These are phyloP conservation scores for Fragaria vesca DNA, from an alignment of 306 rosid genomes.

Conservation along the genomic window DNA sequence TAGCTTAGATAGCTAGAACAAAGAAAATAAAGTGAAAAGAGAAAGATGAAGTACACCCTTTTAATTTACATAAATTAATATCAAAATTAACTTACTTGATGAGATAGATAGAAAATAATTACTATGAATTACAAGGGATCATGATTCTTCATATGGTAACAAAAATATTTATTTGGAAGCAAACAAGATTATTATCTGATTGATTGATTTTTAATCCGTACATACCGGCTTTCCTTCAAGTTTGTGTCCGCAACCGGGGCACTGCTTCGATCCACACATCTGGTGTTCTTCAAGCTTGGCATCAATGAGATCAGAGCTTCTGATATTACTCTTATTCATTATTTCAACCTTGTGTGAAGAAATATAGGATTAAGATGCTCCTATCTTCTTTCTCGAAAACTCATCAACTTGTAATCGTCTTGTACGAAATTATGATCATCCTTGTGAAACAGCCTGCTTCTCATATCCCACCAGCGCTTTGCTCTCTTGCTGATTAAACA, in stretches of 20 bases:
- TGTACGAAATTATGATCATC: constrained; percentile 15
- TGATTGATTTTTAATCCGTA: not conserved
- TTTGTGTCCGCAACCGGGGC: constrained; percentile 95
- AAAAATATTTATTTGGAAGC: not conserved
- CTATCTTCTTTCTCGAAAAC: constrained; percentile 31
- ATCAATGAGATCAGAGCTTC: constrained; percentile 86
- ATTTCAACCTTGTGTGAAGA: not conserved
- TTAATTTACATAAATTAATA: constrained; percentile 11
- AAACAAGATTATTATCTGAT: not conserved
- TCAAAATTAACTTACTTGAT: not conserved
- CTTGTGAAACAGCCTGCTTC: constrained; percentile 15
- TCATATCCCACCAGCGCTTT: constrained; percentile 23
- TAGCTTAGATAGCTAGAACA: constrained; percentile 7
- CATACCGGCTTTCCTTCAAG: constrained; percentile 84
- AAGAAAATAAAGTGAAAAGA: constrained; percentile 22
- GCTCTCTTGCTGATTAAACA: constrained; percentile 13
- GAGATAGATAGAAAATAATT: not conserved
- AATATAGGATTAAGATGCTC: constrained; percentile 18
- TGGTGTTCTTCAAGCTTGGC: constrained; percentile 97
- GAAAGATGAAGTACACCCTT: constrained; percentile 30
- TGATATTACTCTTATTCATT: constrained; percentile 55
- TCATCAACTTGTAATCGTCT: constrained; percentile 17
- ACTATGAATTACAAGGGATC: constrained; percentile 1
- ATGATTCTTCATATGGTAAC: not conserved
- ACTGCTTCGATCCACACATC: constrained; percentile 93